Conservation (phyloP, 2,329 filamentous ascomycete genomes). For the Aspergillus sp. region DNA sequence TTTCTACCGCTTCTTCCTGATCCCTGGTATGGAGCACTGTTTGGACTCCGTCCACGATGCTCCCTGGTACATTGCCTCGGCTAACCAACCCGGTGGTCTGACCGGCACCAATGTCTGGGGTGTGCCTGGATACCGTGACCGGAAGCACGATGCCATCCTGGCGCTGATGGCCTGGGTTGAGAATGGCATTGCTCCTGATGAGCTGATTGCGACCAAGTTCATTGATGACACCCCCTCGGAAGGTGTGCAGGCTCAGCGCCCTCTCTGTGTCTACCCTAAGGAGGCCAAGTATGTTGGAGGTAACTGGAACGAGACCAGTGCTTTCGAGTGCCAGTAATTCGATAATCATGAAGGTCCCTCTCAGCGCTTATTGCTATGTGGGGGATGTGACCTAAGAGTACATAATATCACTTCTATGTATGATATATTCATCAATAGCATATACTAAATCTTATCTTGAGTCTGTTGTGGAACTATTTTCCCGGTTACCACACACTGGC, state of each 20-base stretch:
- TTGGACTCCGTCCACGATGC: slow-evolving; percentile 6
- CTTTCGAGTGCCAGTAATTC: neutral
- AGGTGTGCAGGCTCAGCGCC: slow-evolving; percentile 4
- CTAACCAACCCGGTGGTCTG: neutral
- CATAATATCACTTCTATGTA: too few relatives aligned
- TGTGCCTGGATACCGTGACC: slow-evolving; percentile 14
- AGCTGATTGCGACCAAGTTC: slow-evolving; percentile 20
- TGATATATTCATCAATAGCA: too few relatives aligned
- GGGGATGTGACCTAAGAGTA: too few relatives aligned
- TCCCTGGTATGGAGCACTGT: slow-evolving; percentile 20
- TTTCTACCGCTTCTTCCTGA: slow-evolving; percentile 21
- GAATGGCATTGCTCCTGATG: slow-evolving; percentile 16
- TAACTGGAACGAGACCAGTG: slow-evolving; percentile 1
- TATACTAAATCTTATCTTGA: too few relatives aligned
- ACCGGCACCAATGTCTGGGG: slow-evolving; percentile 5
- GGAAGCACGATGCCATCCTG: slow-evolving; percentile 19
- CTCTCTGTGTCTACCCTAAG: neutral
- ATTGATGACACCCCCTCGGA: neutral
- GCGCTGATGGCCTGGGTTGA: slow-evolving; percentile 25
- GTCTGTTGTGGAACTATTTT: too few relatives aligned
- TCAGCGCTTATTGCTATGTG: neutral
- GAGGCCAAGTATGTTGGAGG: slow-evolving; percentile 3
- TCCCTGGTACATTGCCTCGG: slow-evolving; percentile 9
- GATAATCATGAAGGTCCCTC: neutral
- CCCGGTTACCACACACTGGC: neutral